Evolutionary conservation across 768 basidiomycete species (phyloP), one percentile per base, ranked within the genome.

Genomic region (Ephemerocybe angulata): DNA sequence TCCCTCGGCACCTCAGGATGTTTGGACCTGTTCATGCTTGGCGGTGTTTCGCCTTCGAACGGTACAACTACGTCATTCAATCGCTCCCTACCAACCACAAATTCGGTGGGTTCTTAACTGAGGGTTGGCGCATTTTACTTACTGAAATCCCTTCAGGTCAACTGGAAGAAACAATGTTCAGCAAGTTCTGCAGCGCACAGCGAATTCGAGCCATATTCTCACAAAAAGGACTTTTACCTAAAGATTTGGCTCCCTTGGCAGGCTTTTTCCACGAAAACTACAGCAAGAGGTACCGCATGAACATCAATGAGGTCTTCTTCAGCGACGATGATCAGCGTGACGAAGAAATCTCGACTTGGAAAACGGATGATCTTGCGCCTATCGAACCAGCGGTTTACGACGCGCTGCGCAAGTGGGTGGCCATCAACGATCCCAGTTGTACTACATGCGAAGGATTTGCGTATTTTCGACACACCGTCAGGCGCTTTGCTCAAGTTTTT

Each of bases 11-110:
- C 22, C 56, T 79, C 3, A 52, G 53, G 1, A 51, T 58, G 1
- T 74, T 71, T 58, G 73, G 75, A 1, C 73, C 75, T 0, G 62
- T 62, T 6, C 73, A 71, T 48, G 60, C 64, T 7, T 77, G 73
- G 72, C 52, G 69, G 11, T 67, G 68, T 29, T 75, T 66, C 40
- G 56, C 69, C 1, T 73, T 73, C 35, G 52, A 53, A 19, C 13
- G 41, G 8, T 53, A 44, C 29, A 53, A 53, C 40, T 53, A 29
- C 19, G 19, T 53, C 30, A 33, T 53, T 33, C 52, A 53, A 25
- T 27, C 37, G 12, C 17, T 44, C 19, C 41, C 42, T n/a, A 53
- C 52, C 2, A 53, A 53, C 28, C 52, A 53, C 12, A 4, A 22
- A n/a, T 44, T 43, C n/a, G 52, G 52, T 53, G 33, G 29, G 43